Evolutionary conservation across 495 filamentous ascomycete genomes (phyloP), one percentile per base, ranked within the genome.

Genomic region (Chlorociboria aeruginascens): DNA sequence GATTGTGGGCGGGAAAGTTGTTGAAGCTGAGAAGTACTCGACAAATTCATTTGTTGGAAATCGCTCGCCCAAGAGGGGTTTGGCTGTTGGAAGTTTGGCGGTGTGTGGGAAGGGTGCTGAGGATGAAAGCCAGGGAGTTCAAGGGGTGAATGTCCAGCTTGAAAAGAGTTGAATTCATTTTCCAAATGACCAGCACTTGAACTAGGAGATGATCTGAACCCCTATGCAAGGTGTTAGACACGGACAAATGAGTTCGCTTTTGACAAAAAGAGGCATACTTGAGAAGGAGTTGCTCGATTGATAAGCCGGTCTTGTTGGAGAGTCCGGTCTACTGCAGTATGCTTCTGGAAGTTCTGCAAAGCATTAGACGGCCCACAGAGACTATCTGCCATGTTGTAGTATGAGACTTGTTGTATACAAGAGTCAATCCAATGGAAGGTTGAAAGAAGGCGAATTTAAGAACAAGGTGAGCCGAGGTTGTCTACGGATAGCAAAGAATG

Each of bases 341-440:
- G 89, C 54, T 89, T 83, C 55, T 86, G 77, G 55, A 95, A 82
- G 57, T 76, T 85, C 60, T 92, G 84, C 34, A 92, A 78, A 51
- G 87, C 79, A 65, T 89, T 95, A 9, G 89, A 89, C 20, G 90
- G 88, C 37, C 90, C 87, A 64, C 90, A 97, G 43, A 94, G 71
- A 49, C 73, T 73, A 61, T 93, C 87, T 40, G 82, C 71, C 89
- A 94, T 93, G 63, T 49, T 64, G 58, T 28, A 31, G 12, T 34
- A 20, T 32, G 14, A 28, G 20, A 11, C 17, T 6, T 31, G 11
- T 39, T 39, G 36, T 39, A 13, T 39, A 17, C 29, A 6, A 16
- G 33, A 6, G 42, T 47, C 17, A 40, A 31, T 31, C 31, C 17
- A 43, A 12, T 28, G 1, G 16, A 3, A 11, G 11, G n/a, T 39